Evolutionary conservation across 441 rosid species (phyloP), one percentile per base, ranked within the genome.

Genomic region (Gossypium trilobum): DNA sequence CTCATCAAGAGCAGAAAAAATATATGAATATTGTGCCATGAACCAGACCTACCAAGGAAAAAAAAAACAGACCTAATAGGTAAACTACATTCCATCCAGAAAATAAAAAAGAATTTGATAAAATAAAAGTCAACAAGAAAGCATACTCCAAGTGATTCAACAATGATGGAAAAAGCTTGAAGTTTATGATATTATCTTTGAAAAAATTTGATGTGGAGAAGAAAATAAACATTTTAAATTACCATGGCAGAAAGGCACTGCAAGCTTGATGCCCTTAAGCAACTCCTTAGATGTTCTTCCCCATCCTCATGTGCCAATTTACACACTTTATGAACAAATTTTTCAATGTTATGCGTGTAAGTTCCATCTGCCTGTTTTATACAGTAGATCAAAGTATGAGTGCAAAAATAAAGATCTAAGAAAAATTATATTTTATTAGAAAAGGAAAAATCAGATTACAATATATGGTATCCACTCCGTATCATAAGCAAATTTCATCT

Each of bases 231-330:
- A 4, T 27, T 42, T 70, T 6, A 63, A 74, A 74, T 31, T 85
- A 95, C 99, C 97, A 95, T 89, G 46, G 96, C 97, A 75, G 98
- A 89, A 70, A 95, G 92, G 78, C 99, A 95, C 74, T 95, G 97
- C 83, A 95, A 79, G 78, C 96, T 87, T 60, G 92, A 84, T 59
- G 97, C 97, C 78, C 92, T 86, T 74, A 91, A 77, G 72, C 81
- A 66, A 70, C 65, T 75, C 11, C 67, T 82, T 16, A 78, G 79
- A 75, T 77, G 81, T 70, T 87, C 92, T 5, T 82, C 84, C 73
- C 87, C 90, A 23, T 70, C 79, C 73, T 84, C 88, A n/a, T 77
- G 75, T 73, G 95, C 94, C 82, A 95, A 74, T 60, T 82, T 77
- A 78, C 99, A 89, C 13, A 89, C 85, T 85, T 83, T 88, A 52